A percentile compares a stretch with the other conserved stretches of the same genome.
Evolutionary conservation across 495 filamentous ascomycete species (phyloP).

Genomic region (Aspergillus heteromorphus): DNA sequence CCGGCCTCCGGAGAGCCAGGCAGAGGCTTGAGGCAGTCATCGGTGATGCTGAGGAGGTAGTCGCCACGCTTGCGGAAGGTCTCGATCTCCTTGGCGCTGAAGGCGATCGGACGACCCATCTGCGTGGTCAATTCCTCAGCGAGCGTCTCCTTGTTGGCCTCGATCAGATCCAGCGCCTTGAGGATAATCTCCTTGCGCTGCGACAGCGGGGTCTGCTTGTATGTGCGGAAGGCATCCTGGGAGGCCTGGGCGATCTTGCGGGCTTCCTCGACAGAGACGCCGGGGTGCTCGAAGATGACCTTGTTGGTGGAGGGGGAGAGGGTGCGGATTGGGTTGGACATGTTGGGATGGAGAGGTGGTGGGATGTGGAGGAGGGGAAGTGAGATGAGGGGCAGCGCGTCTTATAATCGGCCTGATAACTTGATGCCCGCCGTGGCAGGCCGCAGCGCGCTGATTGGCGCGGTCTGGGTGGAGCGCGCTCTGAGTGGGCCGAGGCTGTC

Average conservation of each 20-base stretch:
- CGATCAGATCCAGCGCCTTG: conserved; percentile 67
- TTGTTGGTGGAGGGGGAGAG: conserved; percentile 84
- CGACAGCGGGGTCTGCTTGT: conserved; percentile 56
- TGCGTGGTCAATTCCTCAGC: conserved; percentile 80
- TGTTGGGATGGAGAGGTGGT: conserved; percentile 30
- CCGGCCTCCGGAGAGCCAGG: conserved; percentile 78
- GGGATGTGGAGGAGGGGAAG: background rate
- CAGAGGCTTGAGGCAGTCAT: conserved; percentile 55
- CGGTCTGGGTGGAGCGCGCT: too few relatives aligned
- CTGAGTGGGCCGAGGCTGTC: too few relatives aligned
- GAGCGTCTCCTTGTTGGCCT: conserved; percentile 66
- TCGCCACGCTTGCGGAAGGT: conserved; percentile 80
- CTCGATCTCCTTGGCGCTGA: conserved; percentile 72
- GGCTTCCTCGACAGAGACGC: conserved; percentile 64
- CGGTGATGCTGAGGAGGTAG: conserved; percentile 76
- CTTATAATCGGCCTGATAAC: conserved; percentile 3
- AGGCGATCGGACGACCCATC: conserved; percentile 91
- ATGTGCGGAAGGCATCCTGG: conserved; percentile 65
- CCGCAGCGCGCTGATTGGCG: too few relatives aligned
- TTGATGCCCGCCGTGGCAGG: too few relatives aligned
- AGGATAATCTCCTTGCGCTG: conserved; percentile 71
- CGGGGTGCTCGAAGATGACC: conserved; percentile 73
- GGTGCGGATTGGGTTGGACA: conserved; percentile 82
- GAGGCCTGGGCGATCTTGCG: conserved; percentile 59
- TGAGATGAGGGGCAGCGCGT: background rate